These are phyloP conservation scores for Akebia trifoliata DNA, from an alignment of 164 flowering plant species.

Conservation along the genomic window DNA sequence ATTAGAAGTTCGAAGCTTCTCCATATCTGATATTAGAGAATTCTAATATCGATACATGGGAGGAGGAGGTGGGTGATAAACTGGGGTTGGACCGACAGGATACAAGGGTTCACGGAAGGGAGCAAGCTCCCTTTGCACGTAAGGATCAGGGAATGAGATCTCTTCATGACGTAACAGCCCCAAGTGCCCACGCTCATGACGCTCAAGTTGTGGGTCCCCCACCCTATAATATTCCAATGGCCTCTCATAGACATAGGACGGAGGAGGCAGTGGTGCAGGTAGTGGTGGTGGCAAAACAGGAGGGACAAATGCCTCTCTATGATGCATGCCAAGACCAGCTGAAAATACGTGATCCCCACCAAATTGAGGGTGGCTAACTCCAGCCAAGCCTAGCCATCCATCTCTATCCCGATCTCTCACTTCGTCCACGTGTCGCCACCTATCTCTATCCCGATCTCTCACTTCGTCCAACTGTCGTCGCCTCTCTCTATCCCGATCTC, in stretches of 20 bases:
- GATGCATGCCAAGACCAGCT: constrained; percentile 11
- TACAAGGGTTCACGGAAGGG: constrained; percentile 5
- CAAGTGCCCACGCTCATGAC: constrained; percentile 11
- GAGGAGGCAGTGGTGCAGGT: constrained; percentile 13
- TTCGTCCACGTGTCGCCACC: neutral
- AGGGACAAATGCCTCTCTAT: constrained; percentile 18
- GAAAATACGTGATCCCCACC: constrained; percentile 1
- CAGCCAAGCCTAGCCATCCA: no score
- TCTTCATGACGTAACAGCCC: constrained; percentile 21
- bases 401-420: neutral
- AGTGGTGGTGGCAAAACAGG: constrained; percentile 1
- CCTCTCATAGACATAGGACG: constrained; percentile 26
- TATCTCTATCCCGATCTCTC: neutral
- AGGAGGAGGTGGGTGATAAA: constrained; percentile 13
- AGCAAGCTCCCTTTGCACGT: neutral
- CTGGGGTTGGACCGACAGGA: constrained; percentile 7
- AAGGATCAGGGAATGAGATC: constrained; percentile 8
- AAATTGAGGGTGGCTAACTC: no score
- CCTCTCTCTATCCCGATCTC: neutral
- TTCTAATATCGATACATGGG: constrained; percentile 8
- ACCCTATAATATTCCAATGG: constrained; percentile 17
- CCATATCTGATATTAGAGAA: neutral
- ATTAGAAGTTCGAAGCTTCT: no score
- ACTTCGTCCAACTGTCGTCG: no score
- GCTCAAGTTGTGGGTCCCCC: constrained; percentile 18